A percentile compares a stretch with the other conserved stretches of the same genome.
Conservation (phyloP, 225 moss, liverwort and hornwort species). For the Anthoceros angustus region DNA sequence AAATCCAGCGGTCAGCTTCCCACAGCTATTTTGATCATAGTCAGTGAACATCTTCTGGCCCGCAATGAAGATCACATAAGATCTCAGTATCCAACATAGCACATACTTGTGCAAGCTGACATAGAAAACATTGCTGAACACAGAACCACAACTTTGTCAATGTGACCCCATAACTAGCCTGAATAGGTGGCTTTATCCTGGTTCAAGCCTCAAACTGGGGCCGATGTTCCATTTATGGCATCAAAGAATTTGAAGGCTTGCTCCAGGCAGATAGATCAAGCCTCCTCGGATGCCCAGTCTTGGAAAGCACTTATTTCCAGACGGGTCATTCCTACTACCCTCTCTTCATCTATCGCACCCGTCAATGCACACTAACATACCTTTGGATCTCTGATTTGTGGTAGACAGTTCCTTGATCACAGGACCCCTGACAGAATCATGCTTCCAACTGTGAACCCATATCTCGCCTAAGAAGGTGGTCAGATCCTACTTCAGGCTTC, state of each 20-base stretch:
- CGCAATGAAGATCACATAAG: too few relatives aligned
- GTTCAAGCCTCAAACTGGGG: slow-evolving; percentile 2
- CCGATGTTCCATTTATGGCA: not conserved
- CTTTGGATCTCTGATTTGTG: not conserved
- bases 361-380: not conserved
- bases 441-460: not conserved
- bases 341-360: not conserved
- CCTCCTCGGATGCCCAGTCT: not conserved
- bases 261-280: not conserved
- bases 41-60: too few relatives aligned
- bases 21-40: too few relatives aligned
- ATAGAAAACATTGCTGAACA: too few relatives aligned
- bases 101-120: too few relatives aligned
- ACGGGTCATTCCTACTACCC: not conserved
- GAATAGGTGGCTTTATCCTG: not conserved
- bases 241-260: slow-evolving; percentile 1
- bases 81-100: too few relatives aligned
- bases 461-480: not conserved
- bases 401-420: not conserved
- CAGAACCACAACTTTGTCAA: too few relatives aligned
- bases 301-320: not conserved
- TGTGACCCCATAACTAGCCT: too few relatives aligned
- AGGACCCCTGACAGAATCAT: not conserved
- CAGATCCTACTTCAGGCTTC: not conserved
- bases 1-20: too few relatives aligned